Evolutionary conservation across 495 filamentous ascomycete genomes (phyloP).

Genomic region (Penicillium paradoxum): DNA sequence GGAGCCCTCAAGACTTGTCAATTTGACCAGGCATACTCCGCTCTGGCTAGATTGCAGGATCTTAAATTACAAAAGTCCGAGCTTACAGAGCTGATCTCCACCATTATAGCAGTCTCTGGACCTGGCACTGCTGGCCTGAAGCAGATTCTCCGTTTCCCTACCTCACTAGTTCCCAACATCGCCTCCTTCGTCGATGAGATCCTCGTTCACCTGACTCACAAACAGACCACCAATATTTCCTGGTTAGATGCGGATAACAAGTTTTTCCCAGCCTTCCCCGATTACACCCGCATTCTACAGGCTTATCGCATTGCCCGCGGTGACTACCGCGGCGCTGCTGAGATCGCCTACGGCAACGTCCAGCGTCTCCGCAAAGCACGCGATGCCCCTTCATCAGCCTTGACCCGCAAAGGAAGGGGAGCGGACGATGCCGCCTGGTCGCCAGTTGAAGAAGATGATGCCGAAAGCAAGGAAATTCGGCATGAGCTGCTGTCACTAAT

Average conservation of each 20-base stretch:
- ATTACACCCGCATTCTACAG: constrained; percentile 79
- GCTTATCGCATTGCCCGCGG: constrained; percentile 77
- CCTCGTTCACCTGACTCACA: constrained; percentile 50
- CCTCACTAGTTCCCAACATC: constrained; percentile 60
- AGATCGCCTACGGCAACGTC: constrained; percentile 62
- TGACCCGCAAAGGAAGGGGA: constrained; percentile 29
- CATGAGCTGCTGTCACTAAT: constrained; percentile 76
- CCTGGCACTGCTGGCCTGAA: constrained; percentile 44
- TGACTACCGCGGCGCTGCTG: constrained; percentile 85
- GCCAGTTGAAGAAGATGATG: constrained; percentile 51
- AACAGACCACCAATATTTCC: constrained; percentile 34
- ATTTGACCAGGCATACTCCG: constrained; percentile 77
- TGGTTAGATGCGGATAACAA: constrained; percentile 31
- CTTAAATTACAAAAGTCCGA: constrained; percentile 57
- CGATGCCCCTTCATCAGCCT: constrained; percentile 43
- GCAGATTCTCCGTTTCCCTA: constrained; percentile 66
- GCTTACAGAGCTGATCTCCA: constrained; percentile 63
- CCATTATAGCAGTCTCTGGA: constrained; percentile 63
- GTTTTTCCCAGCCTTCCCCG: constrained; percentile 29
- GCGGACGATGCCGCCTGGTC: constrained; percentile 48
- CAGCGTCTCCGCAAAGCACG: constrained; percentile 52
- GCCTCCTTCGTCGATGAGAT: constrained; percentile 72
- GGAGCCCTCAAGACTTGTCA: constrained; percentile 69
- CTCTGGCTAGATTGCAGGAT: constrained; percentile 66
- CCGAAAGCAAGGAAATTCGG: constrained; percentile 49